Conservation (phyloP, 2,329 filamentous ascomycete genomes). For the Curvularia sp. region DNA sequence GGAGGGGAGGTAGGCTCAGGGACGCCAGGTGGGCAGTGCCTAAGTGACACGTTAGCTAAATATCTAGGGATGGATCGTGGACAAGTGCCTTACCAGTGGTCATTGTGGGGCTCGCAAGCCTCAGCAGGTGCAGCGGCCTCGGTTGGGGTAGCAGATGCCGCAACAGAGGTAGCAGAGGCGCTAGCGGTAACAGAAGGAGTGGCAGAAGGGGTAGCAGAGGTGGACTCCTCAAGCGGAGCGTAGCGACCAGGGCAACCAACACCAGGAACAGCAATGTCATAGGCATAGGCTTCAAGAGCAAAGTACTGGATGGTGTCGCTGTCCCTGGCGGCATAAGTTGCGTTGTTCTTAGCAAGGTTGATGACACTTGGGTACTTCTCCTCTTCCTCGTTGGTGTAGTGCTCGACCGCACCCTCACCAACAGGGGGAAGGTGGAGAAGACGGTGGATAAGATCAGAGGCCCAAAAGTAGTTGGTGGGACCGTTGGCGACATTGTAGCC, state of each 20-base stretch:
- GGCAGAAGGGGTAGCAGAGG: constrained; percentile 12
- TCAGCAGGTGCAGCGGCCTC: constrained; percentile 13
- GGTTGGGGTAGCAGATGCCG: constrained; percentile 10
- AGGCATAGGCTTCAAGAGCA: constrained; percentile 71
- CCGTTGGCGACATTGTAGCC: constrained; percentile 68
- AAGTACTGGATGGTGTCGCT: constrained; percentile 72
- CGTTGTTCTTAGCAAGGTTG: constrained; percentile 60
- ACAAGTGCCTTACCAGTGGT: constrained; percentile 29
- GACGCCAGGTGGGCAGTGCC: constrained; percentile 38
- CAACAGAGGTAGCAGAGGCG: constrained; percentile 5
- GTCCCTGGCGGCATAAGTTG: constrained; percentile 62
- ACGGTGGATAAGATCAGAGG: constrained; percentile 71
- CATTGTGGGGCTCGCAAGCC: constrained; percentile 32
- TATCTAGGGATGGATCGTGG: not conserved
- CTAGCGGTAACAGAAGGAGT: not conserved
- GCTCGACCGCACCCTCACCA: constrained; percentile 66
- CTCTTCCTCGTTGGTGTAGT: constrained; percentile 66
- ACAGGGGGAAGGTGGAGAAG: constrained; percentile 69
- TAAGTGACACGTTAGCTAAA: constrained; percentile 7
- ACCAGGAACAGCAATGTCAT: constrained; percentile 69
- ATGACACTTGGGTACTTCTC: constrained; percentile 65
- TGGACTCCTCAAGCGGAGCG: constrained; percentile 15
- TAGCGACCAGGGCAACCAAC: constrained; percentile 64
- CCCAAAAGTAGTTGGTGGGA: constrained; percentile 69
- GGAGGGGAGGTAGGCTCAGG: constrained; percentile 34